Evolutionary conservation across 2,329 filamentous ascomycete species (phyloP), one percentile per base, ranked within the genome.

Genomic region (Chaetomium sp.): DNA sequence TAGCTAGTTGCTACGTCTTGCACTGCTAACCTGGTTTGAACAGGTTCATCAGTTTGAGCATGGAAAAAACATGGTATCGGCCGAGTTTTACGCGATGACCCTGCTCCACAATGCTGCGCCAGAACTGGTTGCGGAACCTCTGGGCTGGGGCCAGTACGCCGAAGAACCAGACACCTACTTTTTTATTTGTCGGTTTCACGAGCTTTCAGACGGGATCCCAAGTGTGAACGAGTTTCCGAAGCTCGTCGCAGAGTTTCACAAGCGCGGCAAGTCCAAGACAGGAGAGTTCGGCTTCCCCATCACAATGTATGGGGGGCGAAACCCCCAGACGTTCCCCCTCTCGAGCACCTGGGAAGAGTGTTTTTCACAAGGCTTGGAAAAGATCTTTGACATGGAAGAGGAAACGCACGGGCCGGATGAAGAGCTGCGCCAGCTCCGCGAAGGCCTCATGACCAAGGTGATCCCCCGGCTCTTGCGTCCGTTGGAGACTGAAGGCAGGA

Each of bases 41-140:
- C 33, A 53, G 51, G 51, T 53, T 12, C 53, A 55, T 33, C 49
- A 56, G 32, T 41, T 10, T 12, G 53, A 56, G 1, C 37, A 55
- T 9, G 59, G 55, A 36, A 70, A 68, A 54, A 58, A 63, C 8
- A 62, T 67, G 67, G 62, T 72, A 36, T 59, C 59, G 1, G 68
- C 72, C 8, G 74, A 77, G 58, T 76, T 67, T 56, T 65, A 68
- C 43, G 72, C 72, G 3, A 72, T 72, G 64, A 66, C 57, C 34
- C 61, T 67, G 2, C 68, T 75, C 8, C 54, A 71, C 54, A 37
- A 42, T 2, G 46, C 66, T 6, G 32, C 63, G 1, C 70, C 72
- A 9, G 61, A 66, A 12, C 65, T 71, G 35, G 66, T 64, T 10
- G 70, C 70, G 9, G 65, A 58, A 36, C 72, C 72, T 0, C 62